These are phyloP conservation scores for Tricholoma matsutake DNA, from an alignment of 768 basidiomycete species.

Conservation along the genomic window DNA sequence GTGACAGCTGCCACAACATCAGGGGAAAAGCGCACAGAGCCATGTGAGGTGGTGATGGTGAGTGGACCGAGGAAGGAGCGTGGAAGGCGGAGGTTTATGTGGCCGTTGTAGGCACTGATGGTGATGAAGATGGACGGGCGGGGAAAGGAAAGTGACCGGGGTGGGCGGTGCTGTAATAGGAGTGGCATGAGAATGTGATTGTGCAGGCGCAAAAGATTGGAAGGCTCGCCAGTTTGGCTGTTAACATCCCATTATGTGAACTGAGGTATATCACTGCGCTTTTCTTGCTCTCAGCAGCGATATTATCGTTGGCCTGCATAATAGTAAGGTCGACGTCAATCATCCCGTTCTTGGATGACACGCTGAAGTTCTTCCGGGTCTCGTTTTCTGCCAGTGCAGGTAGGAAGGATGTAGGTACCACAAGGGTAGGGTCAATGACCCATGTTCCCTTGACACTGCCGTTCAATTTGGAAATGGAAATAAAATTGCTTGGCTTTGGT, in stretches of 20 bases:
- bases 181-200: background rate
- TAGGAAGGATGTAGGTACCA: slow-evolving; percentile 36
- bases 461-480: slow-evolving; percentile 28
- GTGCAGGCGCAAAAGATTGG: background rate
- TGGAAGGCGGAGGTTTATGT: slow-evolving; percentile 33
- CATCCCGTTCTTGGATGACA: slow-evolving; percentile 30
- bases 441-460: slow-evolving; percentile 34
- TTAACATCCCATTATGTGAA: slow-evolving; percentile 28
- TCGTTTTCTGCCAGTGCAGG: slow-evolving; percentile 34
- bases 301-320: slow-evolving; percentile 11
- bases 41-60: slow-evolving; percentile 25
- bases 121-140: slow-evolving; percentile 23
- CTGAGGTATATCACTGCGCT: slow-evolving; percentile 16
- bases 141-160: slow-evolving; percentile 17
- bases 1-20: slow-evolving; percentile 22
- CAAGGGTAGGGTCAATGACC: slow-evolving; percentile 40
- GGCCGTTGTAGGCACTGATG: slow-evolving; percentile 24
- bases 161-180: background rate
- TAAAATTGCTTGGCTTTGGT: slow-evolving; percentile 32
- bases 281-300: slow-evolving; percentile 3
- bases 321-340: slow-evolving; percentile 41
- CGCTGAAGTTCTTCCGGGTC: slow-evolving; percentile 36
- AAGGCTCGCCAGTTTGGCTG: slow-evolving; percentile 19
- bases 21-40: slow-evolving; percentile 27
- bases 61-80: slow-evolving; percentile 39